Base-by-base conservation (phyloP, 108 stramenopile genomes). In the Nitzschia putrida region DNA sequence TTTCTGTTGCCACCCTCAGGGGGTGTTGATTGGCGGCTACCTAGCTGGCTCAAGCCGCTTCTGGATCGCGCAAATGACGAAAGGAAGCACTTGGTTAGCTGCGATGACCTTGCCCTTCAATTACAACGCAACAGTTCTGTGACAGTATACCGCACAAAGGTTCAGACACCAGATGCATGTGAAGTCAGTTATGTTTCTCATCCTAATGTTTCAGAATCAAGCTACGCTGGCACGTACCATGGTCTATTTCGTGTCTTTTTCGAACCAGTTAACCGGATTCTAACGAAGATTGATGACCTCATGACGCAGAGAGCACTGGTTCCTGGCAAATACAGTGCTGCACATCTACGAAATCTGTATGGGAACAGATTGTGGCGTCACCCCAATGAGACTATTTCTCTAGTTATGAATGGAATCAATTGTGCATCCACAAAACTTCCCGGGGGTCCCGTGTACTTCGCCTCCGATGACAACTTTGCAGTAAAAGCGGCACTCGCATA, bases 1-100 rank as follows among this genome's bases (percentile, higher is more conserved):
- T 85, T 81, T 55, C 71, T 85, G 7, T 51, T 76, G 3, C 84
- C 84, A 12, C 74, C 78, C 2, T 22, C 11, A 1, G 60, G 61
- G 23, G 74, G 74, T 16, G 53, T 81, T 21, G 71, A 81, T 70
- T 81, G 80, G 80, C 57, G 47, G 7, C 50, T 68, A 5, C 74
- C 74, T 3, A n/a, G 49, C 10, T 74, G 66, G 44, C 49, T 74
- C 37, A 51, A 43, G 18, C 61, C 26, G 11, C 7, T 51, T 18
- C 14, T 45, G 7, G 41, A 34, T 4, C 1, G 4, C 1, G 29
- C 29, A 4, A 16, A 20, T 39, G 40, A 47, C 47, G 22, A 47
- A 13, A 60, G n/a, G 16, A 60, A 14, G 38, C 54, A 56, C 37
- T 13, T 52, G 22, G 11, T 23, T 38, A 45, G 47, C 12, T 37